These are phyloP conservation scores for Sequoiadendron giganteum DNA, from an alignment of 75 land plant species.

Conservation along the genomic window DNA sequence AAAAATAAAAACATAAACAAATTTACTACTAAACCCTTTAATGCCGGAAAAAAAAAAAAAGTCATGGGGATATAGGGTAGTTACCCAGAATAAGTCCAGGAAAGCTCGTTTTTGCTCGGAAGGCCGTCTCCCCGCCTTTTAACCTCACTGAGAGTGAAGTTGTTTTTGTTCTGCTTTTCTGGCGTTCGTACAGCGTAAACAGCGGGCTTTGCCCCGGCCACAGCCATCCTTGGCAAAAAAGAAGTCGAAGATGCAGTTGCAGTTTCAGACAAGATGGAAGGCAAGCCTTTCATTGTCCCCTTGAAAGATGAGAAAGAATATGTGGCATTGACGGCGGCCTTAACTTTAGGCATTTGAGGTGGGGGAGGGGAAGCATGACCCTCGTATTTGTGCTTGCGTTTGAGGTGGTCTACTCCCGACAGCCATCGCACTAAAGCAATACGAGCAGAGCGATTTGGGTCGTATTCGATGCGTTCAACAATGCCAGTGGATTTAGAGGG, in stretches of 20 bases:
- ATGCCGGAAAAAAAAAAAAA: neutral
- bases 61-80: neutral
- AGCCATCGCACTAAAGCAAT: neutral
- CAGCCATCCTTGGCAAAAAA: neutral
- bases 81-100: neutral
- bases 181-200: neutral
- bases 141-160: neutral
- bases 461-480: constrained; percentile 1
- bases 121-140: neutral
- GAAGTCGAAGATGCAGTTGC: neutral
- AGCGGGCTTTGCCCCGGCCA: neutral
- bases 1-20: no score
- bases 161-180: neutral
- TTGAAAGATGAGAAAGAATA: neutral
- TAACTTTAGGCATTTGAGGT: neutral
- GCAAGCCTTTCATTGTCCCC: neutral
- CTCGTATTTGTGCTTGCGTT: neutral
- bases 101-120: neutral
- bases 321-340: neutral
- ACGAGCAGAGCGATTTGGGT: neutral
- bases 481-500: neutral
- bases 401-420: neutral
- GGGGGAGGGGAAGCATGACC: neutral
- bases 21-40: neutral
- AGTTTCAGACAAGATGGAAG: neutral